A percentile compares a stretch with the other conserved stretches of the same genome.
phyloP scores from a whole-genome alignment of 768 basidiomycete genomes.

The Mycena albidolilacea region DNA sequence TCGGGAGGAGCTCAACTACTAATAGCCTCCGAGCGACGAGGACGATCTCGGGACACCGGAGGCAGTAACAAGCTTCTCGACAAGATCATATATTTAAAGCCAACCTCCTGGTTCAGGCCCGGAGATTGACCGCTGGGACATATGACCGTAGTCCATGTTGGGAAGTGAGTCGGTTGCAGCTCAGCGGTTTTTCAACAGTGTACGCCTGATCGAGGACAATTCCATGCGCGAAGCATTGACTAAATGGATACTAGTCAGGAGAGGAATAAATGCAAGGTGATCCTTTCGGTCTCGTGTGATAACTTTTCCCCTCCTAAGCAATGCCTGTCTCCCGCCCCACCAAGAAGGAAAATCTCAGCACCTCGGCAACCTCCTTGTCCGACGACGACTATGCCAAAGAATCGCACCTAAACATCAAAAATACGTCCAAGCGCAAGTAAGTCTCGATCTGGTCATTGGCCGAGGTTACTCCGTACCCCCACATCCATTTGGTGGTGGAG shows the following conservation, averaged over 20 bases:
- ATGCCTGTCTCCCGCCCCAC: conserved; percentile 78
- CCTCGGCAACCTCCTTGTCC: conserved; percentile 74
- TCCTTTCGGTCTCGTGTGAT: conserved; percentile 40
- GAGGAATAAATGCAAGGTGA: conserved; percentile 24
- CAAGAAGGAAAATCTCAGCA: conserved; percentile 65
- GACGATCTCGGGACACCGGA: conserved; percentile 18
- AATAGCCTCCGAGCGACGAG: neutral
- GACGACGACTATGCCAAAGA: conserved; percentile 74
- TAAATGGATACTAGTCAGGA: conserved; percentile 49
- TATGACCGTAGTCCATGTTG: conserved; percentile 57
- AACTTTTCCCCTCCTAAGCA: conserved; percentile 50
- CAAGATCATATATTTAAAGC: conserved; percentile 37
- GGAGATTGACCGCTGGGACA: conserved; percentile 60
- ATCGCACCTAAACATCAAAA: conserved; percentile 76
- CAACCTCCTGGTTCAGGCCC: conserved; percentile 53
- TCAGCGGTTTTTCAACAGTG: conserved; percentile 48
- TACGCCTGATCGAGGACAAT: conserved; percentile 42
- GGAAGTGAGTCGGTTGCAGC: conserved; percentile 23
- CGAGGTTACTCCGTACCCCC: conserved; percentile 69
- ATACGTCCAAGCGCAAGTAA: conserved; percentile 78
- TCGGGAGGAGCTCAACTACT: neutral
- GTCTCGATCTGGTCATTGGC: conserved; percentile 57
- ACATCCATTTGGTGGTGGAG: conserved; percentile 40
- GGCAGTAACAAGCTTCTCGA: conserved; percentile 23
- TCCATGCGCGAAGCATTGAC: conserved; percentile 26